Evolutionary conservation across 495 filamentous ascomycete species (phyloP), one percentile per base, ranked within the genome.

Genomic region (Cairneyella variabilis): DNA sequence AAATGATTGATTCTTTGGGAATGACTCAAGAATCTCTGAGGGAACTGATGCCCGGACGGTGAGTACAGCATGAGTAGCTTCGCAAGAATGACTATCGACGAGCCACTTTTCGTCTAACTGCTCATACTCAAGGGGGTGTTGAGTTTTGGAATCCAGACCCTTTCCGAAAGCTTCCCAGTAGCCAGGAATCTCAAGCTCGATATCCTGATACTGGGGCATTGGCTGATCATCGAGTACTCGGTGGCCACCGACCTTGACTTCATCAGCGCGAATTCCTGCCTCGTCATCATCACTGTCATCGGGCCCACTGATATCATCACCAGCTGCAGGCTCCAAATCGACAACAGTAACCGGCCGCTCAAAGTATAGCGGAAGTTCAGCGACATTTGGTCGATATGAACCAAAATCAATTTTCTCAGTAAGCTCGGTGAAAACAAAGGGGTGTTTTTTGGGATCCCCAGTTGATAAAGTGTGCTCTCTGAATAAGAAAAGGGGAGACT

Each of bases 341-440:
- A 3, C 22, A 42, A 51, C 18, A 16, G 34, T 34, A 12, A 43
- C 32, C 32, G 38, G 42, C 21, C 42, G 30, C 51, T 43, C 47
- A 4, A 21, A 28, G 3, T 11, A 2, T 18, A 60, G 43, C 16
- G 8, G 1, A 39, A 54, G 4, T 37, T 23, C n/a, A 9, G 26
- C 51, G n/a, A 46, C 2, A n/a, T 8, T 25, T 14, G 3, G 28
- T 14, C 26, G 51, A 45, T 36, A 26, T 27, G 25, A 14, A 42
- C 4, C 60, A 44, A n/a, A 83, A 14, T 80, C 68, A 3, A 82
- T 67, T 5, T 76, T 71, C 1, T 70, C 58, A 40, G 72, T 76
- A 7, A 80, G 69, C 6, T 72, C 47, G 1, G 84, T 75, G 59
- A 91, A 88, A 14, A 90, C 80, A 59, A 82, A 91, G 1, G 61